Conservation (phyloP, 1,284 basidiomycete genomes). For the Moesziomyces antarcticus region DNA sequence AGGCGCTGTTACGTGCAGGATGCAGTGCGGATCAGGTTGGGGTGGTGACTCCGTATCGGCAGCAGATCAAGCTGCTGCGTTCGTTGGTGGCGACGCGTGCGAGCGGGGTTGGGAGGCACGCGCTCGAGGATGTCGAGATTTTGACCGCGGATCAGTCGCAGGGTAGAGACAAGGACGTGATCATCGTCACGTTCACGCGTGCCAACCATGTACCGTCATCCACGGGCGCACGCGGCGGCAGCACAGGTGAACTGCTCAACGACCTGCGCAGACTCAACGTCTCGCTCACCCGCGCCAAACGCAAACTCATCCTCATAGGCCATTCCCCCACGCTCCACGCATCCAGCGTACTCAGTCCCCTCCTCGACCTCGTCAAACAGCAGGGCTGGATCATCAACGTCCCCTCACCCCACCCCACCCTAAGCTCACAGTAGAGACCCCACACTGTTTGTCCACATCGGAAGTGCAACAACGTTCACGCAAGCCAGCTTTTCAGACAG, state of each 20-base stretch:
- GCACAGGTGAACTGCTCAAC: conserved; percentile 55
- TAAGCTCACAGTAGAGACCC: no score
- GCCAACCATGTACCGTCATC: conserved; percentile 21
- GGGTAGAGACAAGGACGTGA: conserved; percentile 77
- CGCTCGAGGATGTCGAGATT: conserved; percentile 75
- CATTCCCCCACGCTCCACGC: conserved; percentile 38
- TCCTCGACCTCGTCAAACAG: conserved; percentile 2
- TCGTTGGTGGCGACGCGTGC: conserved; percentile 39
- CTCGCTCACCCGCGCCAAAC: conserved; percentile 68
- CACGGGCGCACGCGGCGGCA: conserved; percentile 1
- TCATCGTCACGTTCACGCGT: conserved; percentile 61
- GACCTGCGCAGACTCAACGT: conserved; percentile 61
- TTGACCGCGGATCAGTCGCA: conserved; percentile 94
- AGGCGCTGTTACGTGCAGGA: conserved; percentile 77
- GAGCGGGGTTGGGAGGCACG: background rate
- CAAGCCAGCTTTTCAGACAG: no score
- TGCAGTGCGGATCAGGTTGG: conserved; percentile 79
- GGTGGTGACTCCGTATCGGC: conserved; percentile 89
- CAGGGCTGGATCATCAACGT: background rate
- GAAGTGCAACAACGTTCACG: no score
- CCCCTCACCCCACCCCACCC: no score
- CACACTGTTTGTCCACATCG: no score
- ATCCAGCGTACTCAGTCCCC: conserved; percentile 5
- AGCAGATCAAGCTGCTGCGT: conserved; percentile 89
- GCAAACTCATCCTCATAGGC: conserved; percentile 70